A percentile compares a stretch with the other conserved stretches of the same genome.
Evolutionary conservation across 371 early-diverging fungal species (phyloP).

Genomic region (Mortierella sp.): DNA sequence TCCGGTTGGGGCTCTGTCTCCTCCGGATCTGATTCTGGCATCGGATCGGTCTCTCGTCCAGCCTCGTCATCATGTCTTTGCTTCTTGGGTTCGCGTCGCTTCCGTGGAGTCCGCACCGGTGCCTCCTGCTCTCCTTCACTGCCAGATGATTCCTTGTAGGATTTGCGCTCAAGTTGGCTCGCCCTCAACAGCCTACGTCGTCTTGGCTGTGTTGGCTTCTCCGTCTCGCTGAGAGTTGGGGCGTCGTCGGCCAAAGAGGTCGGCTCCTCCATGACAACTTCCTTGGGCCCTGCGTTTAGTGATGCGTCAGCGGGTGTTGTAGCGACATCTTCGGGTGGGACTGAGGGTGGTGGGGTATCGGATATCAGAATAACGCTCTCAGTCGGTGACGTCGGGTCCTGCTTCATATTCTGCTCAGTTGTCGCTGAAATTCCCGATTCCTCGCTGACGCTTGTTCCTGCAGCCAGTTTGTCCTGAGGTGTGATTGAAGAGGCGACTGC

Average conservation of each 20-base stretch:
- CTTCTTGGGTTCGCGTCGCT: background rate
- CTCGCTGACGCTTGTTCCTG: background rate
- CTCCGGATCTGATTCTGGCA: slow-evolving; percentile 10
- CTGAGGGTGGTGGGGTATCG: background rate
- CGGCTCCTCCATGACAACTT: background rate
- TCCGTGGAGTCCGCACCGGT: background rate
- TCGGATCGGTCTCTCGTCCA: background rate
- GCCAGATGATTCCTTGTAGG: slow-evolving; percentile 9
- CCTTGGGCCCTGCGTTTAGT: background rate
- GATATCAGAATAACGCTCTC: too few species aligned
- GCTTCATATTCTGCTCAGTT: background rate
- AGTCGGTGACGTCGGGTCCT: background rate
- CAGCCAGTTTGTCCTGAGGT: background rate
- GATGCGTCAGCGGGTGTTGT: background rate
- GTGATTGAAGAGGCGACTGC: background rate
- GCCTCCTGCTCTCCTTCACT: background rate
- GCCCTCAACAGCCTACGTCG: slow-evolving; percentile 27
- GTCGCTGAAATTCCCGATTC: background rate
- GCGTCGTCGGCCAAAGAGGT: background rate
- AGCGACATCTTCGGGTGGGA: background rate
- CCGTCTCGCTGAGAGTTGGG: background rate
- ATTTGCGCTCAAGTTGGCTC: slow-evolving; percentile 13
- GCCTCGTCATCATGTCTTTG: background rate
- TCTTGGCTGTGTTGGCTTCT: background rate
- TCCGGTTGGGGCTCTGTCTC: background rate